phyloP scores from a whole-genome alignment of 108 stramenopile species.

The Cyclotella kingstonii region DNA sequence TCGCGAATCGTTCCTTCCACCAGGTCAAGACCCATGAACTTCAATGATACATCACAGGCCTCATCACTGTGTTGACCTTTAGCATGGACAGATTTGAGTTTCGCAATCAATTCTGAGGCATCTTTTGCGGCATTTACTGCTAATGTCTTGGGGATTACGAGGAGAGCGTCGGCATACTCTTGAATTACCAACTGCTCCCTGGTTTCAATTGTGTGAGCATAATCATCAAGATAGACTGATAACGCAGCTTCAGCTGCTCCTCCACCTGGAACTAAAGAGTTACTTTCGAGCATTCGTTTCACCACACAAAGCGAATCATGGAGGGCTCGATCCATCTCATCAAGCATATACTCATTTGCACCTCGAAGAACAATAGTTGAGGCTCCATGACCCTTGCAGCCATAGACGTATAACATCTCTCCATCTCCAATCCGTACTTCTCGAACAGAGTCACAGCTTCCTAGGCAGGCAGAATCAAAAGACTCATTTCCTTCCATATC shows the following conservation, averaged over 20 bases:
- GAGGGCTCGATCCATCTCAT: conserved; percentile 99
- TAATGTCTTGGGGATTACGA: conserved; percentile 98
- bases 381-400: conserved; percentile 82
- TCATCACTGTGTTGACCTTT: conserved; percentile 56
- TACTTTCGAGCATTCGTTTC: conserved; percentile 97
- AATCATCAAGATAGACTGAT: conserved; percentile 91
- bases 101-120: conserved; percentile 96
- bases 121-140: conserved; percentile 99
- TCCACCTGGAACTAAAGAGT: conserved; percentile 96
- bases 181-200: conserved; percentile 98
- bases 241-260: conserved; percentile 98
- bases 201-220: conserved; percentile 90
- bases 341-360: conserved; percentile 99
- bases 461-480: conserved; percentile 90
- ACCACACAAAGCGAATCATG: conserved; percentile 98
- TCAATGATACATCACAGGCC: conserved; percentile 45
- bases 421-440: conserved; percentile 98
- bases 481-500: conserved; percentile 99
- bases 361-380: conserved; percentile 97
- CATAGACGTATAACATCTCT: conserved; percentile 97
- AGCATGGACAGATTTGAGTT: conserved; percentile 91
- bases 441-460: conserved; percentile 84
- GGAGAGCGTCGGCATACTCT: conserved; percentile 96
- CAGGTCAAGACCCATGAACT: conserved; percentile 91
- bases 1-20: conserved; percentile 85